These are phyloP conservation scores for Saturnispora galanensis DNA, from an alignment of 805 yeast species.

Conservation along the genomic window DNA sequence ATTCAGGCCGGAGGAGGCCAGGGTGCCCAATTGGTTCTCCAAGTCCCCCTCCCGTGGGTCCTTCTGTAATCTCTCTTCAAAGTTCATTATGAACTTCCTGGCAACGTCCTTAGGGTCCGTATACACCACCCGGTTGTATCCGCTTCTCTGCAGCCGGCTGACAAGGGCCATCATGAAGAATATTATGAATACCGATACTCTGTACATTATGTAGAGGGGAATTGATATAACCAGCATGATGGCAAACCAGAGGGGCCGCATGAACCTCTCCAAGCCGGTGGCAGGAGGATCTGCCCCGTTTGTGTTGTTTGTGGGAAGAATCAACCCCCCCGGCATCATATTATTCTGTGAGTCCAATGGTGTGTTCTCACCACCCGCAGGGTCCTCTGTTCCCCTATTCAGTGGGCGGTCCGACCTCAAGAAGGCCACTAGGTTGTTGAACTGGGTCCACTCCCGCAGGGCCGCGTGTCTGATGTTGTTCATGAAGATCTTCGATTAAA, in stretches of 20 bases:
- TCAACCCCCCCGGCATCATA: slow-evolving; percentile 8
- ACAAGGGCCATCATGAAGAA: slow-evolving; percentile 18
- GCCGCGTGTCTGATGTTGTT: background rate
- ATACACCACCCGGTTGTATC: slow-evolving; percentile 16
- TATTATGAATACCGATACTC: slow-evolving; percentile 14
- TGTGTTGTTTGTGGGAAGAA: background rate
- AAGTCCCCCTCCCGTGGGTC: background rate
- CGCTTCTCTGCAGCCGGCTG: slow-evolving; percentile 15
- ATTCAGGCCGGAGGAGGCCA: slow-evolving; percentile 11
- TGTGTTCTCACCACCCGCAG: background rate
- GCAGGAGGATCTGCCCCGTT: background rate
- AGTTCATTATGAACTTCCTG: slow-evolving; percentile 23
- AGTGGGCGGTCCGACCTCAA: background rate
- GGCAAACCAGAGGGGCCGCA: background rate
- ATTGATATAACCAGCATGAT: slow-evolving; percentile 14
- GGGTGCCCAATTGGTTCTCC: slow-evolving; percentile 7
- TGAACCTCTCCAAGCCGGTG: background rate
- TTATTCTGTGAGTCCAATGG: background rate
- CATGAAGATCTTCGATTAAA: background rate
- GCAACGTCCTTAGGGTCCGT: slow-evolving; percentile 27
- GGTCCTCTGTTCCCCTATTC: background rate
- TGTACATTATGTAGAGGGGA: slow-evolving; percentile 20
- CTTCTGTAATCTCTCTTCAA: slow-evolving; percentile 23
- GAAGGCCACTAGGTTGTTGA: background rate
- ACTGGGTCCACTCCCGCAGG: background rate